Evolutionary conservation across 148 eudicot species (phyloP).

Genomic region (Pharnaceum exiguum): DNA sequence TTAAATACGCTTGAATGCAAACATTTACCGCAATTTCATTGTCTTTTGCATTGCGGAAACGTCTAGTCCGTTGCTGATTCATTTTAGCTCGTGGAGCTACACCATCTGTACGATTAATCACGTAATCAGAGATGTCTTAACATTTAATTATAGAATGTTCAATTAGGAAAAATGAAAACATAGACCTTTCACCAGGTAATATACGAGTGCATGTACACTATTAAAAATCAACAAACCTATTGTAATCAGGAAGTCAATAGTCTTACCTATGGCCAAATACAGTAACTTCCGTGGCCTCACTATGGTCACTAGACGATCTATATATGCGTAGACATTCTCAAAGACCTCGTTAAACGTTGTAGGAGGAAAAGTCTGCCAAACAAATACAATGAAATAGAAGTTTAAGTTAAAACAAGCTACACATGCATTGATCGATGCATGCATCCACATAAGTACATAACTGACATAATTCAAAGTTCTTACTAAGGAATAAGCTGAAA

Average conservation of each 20-base stretch:
- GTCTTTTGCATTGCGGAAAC: slow-evolving; percentile 82
- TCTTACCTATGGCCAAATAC: slow-evolving; percentile 91
- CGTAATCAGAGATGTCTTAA: no score
- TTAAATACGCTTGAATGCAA: background rate
- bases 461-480: no score
- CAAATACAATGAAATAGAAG: background rate
- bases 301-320: slow-evolving; percentile 74
- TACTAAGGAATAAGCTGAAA: no score
- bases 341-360: slow-evolving; percentile 82
- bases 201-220: background rate
- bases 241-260: no score
- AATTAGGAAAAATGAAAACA: no score
- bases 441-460: background rate
- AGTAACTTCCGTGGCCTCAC: slow-evolving; percentile 88
- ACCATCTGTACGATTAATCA: slow-evolving; percentile 47
- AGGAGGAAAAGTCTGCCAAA: slow-evolving; percentile 31
- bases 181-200: no score
- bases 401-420: background rate
- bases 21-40: slow-evolving; percentile 68
- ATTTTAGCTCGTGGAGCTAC: slow-evolving; percentile 95
- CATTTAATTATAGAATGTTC: no score
- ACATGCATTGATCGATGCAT: no score
- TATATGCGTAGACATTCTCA: slow-evolving; percentile 74
- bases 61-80: slow-evolving; percentile 91
- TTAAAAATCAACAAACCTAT: no score